Evolutionary conservation across 192 early-diverging fungal species (phyloP), one percentile per base, ranked within the genome.

Genomic region (Umbelopsis vinacea): DNA sequence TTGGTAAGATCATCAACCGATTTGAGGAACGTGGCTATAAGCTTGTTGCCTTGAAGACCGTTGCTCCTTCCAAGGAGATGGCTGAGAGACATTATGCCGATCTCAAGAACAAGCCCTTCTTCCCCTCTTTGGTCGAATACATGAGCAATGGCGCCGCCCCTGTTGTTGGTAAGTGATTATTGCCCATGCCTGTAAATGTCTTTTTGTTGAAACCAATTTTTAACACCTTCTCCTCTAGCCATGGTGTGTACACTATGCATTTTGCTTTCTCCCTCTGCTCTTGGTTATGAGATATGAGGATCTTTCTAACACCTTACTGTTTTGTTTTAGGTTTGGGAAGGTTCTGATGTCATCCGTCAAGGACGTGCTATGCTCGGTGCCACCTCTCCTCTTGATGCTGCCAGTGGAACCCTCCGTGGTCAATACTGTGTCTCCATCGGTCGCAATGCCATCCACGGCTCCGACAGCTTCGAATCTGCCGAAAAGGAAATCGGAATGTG

Each of bases 11-110:
- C 67, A 93, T 96, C 75, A 73, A 74, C 43, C 91, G 96, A 37
- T 97, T 96, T 81, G 94, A 97, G 86, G 84, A 83, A 67, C 89
- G 91, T 78, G 95, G 95, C 23, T 96, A 94, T 90, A 96, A 96
- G 85, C 89, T 96, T 22, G 89, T 95, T 47, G 95, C 86, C 45
- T 86, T 96, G 69, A 94, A 95, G 87, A 84, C 90, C 53, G 66
- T 90, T 70, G 86, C 83, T 69, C 92, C 92, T 11, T 79, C 81
- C 74, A 79, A 78, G 66, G 77, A 71, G 7, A 80, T 92, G 53
- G 92, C 92, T 80, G 90, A 95, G 83, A 82, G 92, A 81, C 95
- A 97, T 83, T 96, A 96, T 73, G 92, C 82, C 48, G 95, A 97
- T 78, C 86, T 92, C 55, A 90, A 87, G 75, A 80, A 83, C 72